These are phyloP conservation scores for Penicillium concentricum DNA, from an alignment of 2,329 filamentous ascomycete species.

Conservation along the genomic window DNA sequence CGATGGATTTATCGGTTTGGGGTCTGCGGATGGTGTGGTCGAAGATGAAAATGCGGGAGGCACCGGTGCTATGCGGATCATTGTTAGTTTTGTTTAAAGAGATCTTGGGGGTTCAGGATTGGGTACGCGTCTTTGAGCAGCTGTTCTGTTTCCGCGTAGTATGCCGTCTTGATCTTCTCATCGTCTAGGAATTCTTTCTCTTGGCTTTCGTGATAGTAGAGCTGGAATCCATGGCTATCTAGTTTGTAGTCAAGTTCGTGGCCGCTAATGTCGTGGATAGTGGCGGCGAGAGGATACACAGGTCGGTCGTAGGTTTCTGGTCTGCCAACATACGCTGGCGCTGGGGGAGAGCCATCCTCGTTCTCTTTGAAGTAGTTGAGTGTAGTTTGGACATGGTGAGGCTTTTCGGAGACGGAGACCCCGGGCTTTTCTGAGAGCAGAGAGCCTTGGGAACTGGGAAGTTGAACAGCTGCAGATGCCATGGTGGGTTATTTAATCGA, in stretches of 20 bases:
- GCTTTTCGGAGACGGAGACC: conserved; percentile 20
- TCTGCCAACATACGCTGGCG: conserved; percentile 34
- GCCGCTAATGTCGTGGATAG: conserved; percentile 45
- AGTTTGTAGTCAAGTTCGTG: conserved; percentile 45
- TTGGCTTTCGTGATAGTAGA: conserved; percentile 41
- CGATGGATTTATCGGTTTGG: conserved; percentile 32
- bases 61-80: conserved; percentile 37
- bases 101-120: not conserved
- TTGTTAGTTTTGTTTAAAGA: not conserved
- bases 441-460: conserved; percentile 11
- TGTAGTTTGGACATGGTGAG: conserved; percentile 41
- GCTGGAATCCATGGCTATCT: conserved; percentile 49
- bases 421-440: conserved; percentile 14
- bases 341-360: conserved; percentile 45
- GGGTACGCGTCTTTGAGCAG: conserved; percentile 45
- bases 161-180: conserved; percentile 40
- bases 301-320: conserved; percentile 46
- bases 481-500: conserved; percentile 13
- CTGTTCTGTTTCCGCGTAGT: conserved; percentile 50
- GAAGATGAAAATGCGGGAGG: conserved; percentile 49
- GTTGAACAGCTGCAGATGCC: conserved; percentile 33
- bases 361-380: conserved; percentile 51
- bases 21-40: conserved; percentile 51
- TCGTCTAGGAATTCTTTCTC: conserved; percentile 45
- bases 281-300: conserved; percentile 38